A percentile compares a stretch with the other conserved stretches of the same genome.
These are phyloP conservation scores for Ganoderma lucidum DNA, from an alignment of 1,284 basidiomycete species.

Conservation along the genomic window DNA sequence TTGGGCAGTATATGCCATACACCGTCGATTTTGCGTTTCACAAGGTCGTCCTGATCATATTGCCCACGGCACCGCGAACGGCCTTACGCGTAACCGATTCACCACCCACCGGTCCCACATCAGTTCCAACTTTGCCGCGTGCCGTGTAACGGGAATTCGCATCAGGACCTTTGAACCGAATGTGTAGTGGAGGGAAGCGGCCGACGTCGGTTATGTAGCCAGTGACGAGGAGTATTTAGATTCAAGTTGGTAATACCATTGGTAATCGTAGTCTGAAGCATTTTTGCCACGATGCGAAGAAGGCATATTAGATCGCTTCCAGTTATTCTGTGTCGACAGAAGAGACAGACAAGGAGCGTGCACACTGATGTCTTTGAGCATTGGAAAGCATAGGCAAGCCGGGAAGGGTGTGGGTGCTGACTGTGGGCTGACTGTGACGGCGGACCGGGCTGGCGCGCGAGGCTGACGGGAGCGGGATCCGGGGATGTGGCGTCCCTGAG, in stretches of 20 bases:
- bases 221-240: too few species aligned
- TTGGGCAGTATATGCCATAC: background rate
- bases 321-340: background rate
- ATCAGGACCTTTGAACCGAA: too few species aligned
- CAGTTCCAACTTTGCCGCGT: too few species aligned
- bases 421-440: background rate
- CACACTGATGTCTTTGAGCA: background rate
- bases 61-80: background rate
- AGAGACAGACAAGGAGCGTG: background rate
- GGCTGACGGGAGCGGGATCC: background rate
- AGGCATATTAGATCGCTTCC: too few species aligned
- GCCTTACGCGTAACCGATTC: background rate
- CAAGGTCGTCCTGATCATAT: too few species aligned
- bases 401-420: background rate
- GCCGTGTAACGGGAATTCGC: too few species aligned
- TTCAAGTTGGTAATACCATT: background rate
- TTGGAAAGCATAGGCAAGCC: background rate
- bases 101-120: background rate
- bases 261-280: background rate
- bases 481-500: background rate
- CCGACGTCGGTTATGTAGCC: background rate
- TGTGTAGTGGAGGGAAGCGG: too few species aligned
- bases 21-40: background rate
- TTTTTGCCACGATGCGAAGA: too few species aligned
- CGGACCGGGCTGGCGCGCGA: background rate